phyloP scores from a whole-genome alignment of 2,329 filamentous ascomycete genomes.

The Fusarium nanum region DNA sequence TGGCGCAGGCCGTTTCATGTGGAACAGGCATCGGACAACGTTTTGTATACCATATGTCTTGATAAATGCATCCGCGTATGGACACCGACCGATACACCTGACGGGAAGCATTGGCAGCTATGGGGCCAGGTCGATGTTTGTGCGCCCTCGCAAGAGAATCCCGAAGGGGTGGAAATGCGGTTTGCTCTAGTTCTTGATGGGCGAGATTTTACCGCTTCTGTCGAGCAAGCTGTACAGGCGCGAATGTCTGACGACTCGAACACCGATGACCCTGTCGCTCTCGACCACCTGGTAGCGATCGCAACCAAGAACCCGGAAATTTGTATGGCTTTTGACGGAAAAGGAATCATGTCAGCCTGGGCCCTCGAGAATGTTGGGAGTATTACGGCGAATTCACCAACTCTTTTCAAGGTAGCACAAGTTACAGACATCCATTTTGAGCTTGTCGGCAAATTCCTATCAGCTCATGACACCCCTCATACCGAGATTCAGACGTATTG shows the following conservation, averaged over 20 bases:
- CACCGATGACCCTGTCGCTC: slow-evolving; percentile 72
- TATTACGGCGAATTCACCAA: slow-evolving; percentile 71
- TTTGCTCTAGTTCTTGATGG: slow-evolving; percentile 83
- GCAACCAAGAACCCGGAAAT: slow-evolving; percentile 89
- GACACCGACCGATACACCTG: slow-evolving; percentile 79
- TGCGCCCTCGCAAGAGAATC: slow-evolving; percentile 70
- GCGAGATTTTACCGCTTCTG: slow-evolving; percentile 80
- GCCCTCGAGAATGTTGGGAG: slow-evolving; percentile 87
- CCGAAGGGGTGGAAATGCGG: slow-evolving; percentile 39
- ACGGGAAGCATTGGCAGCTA: slow-evolving; percentile 77
- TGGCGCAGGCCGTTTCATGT: slow-evolving; percentile 85
- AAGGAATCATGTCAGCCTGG: slow-evolving; percentile 90
- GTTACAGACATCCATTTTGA: slow-evolving; percentile 69
- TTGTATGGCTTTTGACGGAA: slow-evolving; percentile 85
- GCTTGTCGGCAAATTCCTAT: slow-evolving; percentile 54
- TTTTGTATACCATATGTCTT: slow-evolving; percentile 88
- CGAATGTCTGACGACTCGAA: slow-evolving; percentile 65
- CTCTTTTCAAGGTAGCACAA: slow-evolving; percentile 88
- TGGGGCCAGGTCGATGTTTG: slow-evolving; percentile 85
- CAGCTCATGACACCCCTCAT: slow-evolving; percentile 54
- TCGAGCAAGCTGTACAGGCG: slow-evolving; percentile 77
- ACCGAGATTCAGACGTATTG: slow-evolving; percentile 81
- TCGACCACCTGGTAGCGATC: slow-evolving; percentile 87
- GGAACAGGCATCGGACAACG: slow-evolving; percentile 84
- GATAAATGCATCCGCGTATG: slow-evolving; percentile 87